Evolutionary conservation across 2,329 filamentous ascomycete genomes (phyloP), one percentile per base, ranked within the genome.

Genomic region (Cephalotrichum gorgonifer): DNA sequence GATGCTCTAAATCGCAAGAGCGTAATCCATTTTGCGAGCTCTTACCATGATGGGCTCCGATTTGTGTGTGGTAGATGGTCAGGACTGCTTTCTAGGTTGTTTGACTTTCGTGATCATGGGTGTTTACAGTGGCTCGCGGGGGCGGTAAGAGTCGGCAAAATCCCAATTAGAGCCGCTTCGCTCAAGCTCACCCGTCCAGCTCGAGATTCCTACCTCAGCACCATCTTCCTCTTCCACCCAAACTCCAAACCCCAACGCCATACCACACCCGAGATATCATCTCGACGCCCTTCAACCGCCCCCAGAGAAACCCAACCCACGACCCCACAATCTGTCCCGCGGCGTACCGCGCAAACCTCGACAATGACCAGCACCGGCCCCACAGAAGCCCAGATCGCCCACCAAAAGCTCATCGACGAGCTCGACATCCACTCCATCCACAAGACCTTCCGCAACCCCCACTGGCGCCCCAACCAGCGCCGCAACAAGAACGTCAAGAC

Each of bases 401-500:
- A 97, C 63, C 86, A 88, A 64, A 78, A 81, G 57, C 84, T 97
- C 53, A 83, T 98, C 57, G 88, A 96, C 67, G 74, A 86, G 64
- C 86, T 97, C 61, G 93, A 98, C 73, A 88, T 96, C 60, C 85
- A 93, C 65, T 79, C 82, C 52, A 80, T 87, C 62, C 82, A 82
- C 58, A 95, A 94, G 70, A 85, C 82, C 60, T 98, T 96, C 74
- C 90, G 91, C 65, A 95, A 89, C 63, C 74, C 85, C 3, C 72
- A 81, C 64, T 98, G 93, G 93, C 89, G 87, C 62, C 88, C 93
- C 15, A 88, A 91, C 56, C 85, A 90, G 66, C 89, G 93, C 47
- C 88, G 93, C 67, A 98, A 98, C 79, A 98, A 98, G 74, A 97
- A 95, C 67, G 84, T 97, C 68, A 97, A 97, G 68, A 88, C 95